Evolutionary conservation across 2,329 filamentous ascomycete genomes (phyloP).

Genomic region (Xylaria sp.): DNA sequence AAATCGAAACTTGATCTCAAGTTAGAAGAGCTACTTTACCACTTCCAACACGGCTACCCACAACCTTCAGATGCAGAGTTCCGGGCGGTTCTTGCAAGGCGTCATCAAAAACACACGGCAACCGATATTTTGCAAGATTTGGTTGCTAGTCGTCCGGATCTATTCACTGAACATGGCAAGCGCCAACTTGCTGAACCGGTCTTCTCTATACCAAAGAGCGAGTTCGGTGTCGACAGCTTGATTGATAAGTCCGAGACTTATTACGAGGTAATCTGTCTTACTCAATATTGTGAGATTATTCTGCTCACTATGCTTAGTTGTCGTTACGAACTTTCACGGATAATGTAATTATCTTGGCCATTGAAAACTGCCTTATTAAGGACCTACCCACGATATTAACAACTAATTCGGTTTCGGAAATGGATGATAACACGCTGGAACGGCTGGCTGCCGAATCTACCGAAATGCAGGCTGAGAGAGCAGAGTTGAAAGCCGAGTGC

Average conservation of each 20-base stretch:
- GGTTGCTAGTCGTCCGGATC: conserved; percentile 30
- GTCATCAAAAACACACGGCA: conserved; percentile 22
- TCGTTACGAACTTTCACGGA: conserved; percentile 43
- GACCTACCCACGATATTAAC: conserved; percentile 43
- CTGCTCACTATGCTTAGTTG: conserved; percentile 30
- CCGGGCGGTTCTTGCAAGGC: conserved; percentile 20
- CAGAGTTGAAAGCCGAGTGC: conserved; percentile 27
- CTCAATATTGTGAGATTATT: not conserved
- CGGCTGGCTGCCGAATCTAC: conserved; percentile 37
- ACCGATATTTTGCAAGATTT: conserved; percentile 26
- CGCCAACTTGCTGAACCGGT: conserved; percentile 18
- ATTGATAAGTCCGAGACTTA: conserved; percentile 53
- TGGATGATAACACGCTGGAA: conserved; percentile 37
- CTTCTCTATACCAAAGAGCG: conserved; percentile 19
- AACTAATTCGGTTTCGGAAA: conserved; percentile 39
- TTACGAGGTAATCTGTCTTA: conserved; percentile 45
- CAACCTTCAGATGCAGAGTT: conserved; percentile 45
- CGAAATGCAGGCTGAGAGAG: conserved; percentile 32
- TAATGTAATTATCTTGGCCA: conserved; percentile 44
- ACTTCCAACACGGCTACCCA: conserved; percentile 44
- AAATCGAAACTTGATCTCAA: conserved; percentile 41
- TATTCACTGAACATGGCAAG: conserved; percentile 34
- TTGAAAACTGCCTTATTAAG: conserved; percentile 46
- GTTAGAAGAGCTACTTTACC: conserved; percentile 47
- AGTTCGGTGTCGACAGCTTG: conserved; percentile 47